Conservation (phyloP, 176 grass and related monocot species). For the Paspalum notatum region DNA sequence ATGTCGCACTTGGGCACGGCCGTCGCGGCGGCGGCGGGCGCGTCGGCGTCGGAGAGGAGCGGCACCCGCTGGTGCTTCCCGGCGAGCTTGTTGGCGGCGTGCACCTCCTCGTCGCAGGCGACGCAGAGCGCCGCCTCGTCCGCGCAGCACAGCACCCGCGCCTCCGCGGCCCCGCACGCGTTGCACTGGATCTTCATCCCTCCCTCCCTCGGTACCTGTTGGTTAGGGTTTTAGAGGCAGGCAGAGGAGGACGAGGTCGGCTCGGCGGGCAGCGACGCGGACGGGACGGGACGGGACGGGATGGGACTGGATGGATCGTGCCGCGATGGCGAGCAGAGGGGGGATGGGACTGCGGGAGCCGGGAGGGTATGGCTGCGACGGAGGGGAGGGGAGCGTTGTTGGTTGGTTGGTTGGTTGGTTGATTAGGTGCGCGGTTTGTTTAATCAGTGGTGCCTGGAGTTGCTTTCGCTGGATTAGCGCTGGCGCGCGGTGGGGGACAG, state of each 20-base stretch:
- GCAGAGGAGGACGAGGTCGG: neutral
- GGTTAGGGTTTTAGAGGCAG: constrained; percentile 10
- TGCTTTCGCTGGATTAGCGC: constrained; percentile 18
- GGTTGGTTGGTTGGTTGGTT: neutral
- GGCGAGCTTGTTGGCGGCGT: constrained; percentile 85
- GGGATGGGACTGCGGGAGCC: neutral
- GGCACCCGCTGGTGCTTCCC: constrained; percentile 86
- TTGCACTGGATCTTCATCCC: constrained; percentile 94
- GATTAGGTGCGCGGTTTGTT: constrained; percentile 18
- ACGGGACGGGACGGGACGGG: neutral
- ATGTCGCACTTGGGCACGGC: constrained; percentile 80
- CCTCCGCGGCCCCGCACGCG: constrained; percentile 75
- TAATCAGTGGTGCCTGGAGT: constrained; percentile 14
- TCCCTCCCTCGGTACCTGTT: neutral
- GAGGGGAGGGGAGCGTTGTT: neutral
- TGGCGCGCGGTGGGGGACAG: neutral
- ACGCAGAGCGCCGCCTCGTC: constrained; percentile 90
- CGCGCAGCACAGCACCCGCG: constrained; percentile 81
- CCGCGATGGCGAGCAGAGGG: neutral
- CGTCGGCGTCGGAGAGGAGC: constrained; percentile 47
- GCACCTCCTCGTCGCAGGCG: constrained; percentile 81
- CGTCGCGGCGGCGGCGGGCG: neutral
- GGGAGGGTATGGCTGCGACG: neutral
- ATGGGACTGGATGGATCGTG: constrained; percentile 15
- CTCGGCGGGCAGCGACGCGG: neutral